Evolutionary conservation across 2,329 filamentous ascomycete species (phyloP).

Genomic region (Mycosphaerella sp.): DNA sequence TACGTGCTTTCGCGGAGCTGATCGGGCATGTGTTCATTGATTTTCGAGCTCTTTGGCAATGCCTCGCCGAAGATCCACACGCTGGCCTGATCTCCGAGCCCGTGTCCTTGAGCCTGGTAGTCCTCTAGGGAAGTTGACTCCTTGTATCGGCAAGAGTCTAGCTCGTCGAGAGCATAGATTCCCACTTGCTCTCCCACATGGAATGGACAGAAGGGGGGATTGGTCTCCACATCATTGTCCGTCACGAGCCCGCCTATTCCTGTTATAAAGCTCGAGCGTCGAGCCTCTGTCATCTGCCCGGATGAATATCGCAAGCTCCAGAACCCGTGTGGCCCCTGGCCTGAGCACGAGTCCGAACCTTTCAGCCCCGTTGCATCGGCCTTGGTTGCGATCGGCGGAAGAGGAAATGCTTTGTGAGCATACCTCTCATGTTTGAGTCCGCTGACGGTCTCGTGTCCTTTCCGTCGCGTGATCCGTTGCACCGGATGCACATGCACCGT

Average conservation of each 20-base stretch:
- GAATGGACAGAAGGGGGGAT: slow-evolving; percentile 91
- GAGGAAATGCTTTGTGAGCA: slow-evolving; percentile 23
- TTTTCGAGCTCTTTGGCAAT: slow-evolving; percentile 26
- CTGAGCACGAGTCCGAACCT: slow-evolving; percentile 21
- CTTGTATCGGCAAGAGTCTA: slow-evolving; percentile 16
- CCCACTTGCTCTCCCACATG: slow-evolving; percentile 81
- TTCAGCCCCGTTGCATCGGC: slow-evolving; percentile 6
- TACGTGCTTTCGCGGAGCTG: slow-evolving; percentile 8
- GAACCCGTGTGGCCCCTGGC: slow-evolving; percentile 33
- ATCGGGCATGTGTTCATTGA: slow-evolving; percentile 26
- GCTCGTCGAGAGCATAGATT: slow-evolving; percentile 59
- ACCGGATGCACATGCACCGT: slow-evolving; percentile 60
- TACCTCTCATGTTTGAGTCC: slow-evolving; percentile 35
- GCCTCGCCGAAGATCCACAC: slow-evolving; percentile 31
- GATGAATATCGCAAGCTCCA: slow-evolving; percentile 36
- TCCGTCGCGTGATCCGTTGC: slow-evolving; percentile 41
- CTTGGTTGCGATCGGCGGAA: slow-evolving; percentile 23
- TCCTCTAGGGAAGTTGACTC: slow-evolving; percentile 7
- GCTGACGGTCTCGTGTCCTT: slow-evolving; percentile 47
- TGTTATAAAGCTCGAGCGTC: slow-evolving; percentile 1
- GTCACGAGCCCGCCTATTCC: background rate
- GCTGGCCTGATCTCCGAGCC: slow-evolving; percentile 13
- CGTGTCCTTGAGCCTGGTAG: slow-evolving; percentile 25
- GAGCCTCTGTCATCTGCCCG: slow-evolving; percentile 5
- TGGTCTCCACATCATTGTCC: slow-evolving; percentile 60